phyloP scores from a whole-genome alignment of 805 yeast genomes.

The Clavispora asparagi region DNA sequence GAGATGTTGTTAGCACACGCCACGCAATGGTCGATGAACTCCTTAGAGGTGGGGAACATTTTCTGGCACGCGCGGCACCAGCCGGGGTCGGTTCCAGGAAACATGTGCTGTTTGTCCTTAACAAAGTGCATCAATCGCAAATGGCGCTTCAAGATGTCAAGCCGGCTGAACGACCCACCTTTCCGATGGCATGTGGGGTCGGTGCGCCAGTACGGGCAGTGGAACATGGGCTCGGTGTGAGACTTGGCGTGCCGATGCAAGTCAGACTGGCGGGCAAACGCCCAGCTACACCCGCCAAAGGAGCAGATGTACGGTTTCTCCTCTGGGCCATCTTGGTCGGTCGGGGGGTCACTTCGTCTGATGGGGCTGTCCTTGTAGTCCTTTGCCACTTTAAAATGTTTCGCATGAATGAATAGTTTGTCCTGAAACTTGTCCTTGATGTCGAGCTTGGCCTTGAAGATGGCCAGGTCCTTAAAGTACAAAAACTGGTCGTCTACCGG shows the following conservation, averaged over 20 bases:
- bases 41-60: constrained; percentile 48
- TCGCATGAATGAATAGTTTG: constrained; percentile 5
- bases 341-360: neutral
- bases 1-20: constrained; percentile 45
- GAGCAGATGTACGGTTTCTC: constrained; percentile 37
- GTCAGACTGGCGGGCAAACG: constrained; percentile 66
- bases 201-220: constrained; percentile 67
- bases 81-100: constrained; percentile 46
- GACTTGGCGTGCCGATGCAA: constrained; percentile 63
- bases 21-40: constrained; percentile 60
- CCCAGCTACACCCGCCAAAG: constrained; percentile 53
- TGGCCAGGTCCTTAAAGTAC: constrained; percentile 3
- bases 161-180: constrained; percentile 68
- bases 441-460: neutral
- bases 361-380: neutral
- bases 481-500: constrained; percentile 1
- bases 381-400: constrained; percentile 1
- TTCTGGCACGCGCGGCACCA: constrained; percentile 63
- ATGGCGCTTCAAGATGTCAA: constrained; percentile 74
- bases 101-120: constrained; percentile 35
- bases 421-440: neutral
- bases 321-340: neutral
- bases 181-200: constrained; percentile 72
- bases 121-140: constrained; percentile 64
- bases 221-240: constrained; percentile 60